phyloP scores from a whole-genome alignment of 1,284 basidiomycete species.

The Neotropicomus parvogracilis region DNA sequence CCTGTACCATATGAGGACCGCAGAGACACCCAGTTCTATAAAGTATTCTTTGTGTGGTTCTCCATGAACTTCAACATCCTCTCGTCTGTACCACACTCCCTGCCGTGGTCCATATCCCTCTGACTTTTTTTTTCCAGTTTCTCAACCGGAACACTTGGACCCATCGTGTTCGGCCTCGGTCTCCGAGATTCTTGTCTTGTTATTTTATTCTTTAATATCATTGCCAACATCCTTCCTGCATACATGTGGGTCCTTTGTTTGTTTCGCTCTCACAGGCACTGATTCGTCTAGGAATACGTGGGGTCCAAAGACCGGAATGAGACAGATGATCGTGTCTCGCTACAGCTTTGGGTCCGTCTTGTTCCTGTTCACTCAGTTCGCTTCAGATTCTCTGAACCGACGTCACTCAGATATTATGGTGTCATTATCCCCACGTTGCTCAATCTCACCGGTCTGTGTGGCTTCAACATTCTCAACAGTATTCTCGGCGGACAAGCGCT shows the following conservation, averaged over 20 bases:
- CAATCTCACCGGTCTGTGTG: constrained; percentile 62
- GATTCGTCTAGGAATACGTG: constrained; percentile 59
- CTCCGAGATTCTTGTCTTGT: constrained; percentile 69
- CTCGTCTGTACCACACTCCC: constrained; percentile 45
- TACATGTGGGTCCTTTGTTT: constrained; percentile 47
- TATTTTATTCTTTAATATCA: constrained; percentile 75
- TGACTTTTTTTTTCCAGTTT: constrained; percentile 40
- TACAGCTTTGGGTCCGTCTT: constrained; percentile 69
- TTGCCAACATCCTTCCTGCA: constrained; percentile 51
- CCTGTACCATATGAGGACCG: constrained; percentile 51
- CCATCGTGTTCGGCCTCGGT: constrained; percentile 62
- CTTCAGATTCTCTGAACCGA: neutral
- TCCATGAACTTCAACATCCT: constrained; percentile 72
- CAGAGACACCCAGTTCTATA: constrained; percentile 61
- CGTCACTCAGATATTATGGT: constrained; percentile 56
- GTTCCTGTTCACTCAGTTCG: neutral
- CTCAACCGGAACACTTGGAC: constrained; percentile 72
- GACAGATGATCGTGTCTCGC: constrained; percentile 83
- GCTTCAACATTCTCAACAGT: constrained; percentile 74
- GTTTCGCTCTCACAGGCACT: neutral
- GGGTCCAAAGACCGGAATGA: constrained; percentile 82
- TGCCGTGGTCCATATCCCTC: neutral
- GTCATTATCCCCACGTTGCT: constrained; percentile 62
- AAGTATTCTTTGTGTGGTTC: constrained; percentile 76
- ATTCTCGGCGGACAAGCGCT: constrained; percentile 81